Base-by-base conservation (phyloP, 2,329 filamentous ascomycete species). In the Clarireedia homoeocarpa region DNA sequence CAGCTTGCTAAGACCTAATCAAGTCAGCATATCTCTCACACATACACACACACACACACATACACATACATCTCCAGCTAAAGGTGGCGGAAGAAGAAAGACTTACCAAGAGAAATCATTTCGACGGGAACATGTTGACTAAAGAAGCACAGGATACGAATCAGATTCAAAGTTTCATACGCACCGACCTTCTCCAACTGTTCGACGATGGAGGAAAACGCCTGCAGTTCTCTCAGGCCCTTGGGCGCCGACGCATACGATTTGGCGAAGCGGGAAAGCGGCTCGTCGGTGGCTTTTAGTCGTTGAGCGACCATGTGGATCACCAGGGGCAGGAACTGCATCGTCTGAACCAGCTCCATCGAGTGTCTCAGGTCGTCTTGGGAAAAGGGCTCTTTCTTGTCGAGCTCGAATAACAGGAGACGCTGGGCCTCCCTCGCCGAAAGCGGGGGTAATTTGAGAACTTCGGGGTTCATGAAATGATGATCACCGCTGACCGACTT, bases 251-350 rank as follows among this genome's bases (percentile, higher is more conserved):
- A 78, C 40, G 76, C 72, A 57, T 81, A 84, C 1, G 77, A 77
- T 58, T 75, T 74, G n/a, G 83, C 71, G 58, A 84, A 87, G 60
- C 75, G 81, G 1, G 80, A 77, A 3, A 88, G 72, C 0, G 83
- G 81, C 60, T 85, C 84, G 17, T 76, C 73, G 0, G 81, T 83
- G 2, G 79, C 77, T 55, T 79, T 83, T 14, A 88, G 71, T 36
- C 83, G 77, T 59, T 82, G 78, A 1, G 82, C 82, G 2, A 84
- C 80, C 0, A 84, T 80, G 62, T 87, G 83, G 20, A 89, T 84
- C 60, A 85, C 85, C 6, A 88, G 72, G 0, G 85, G 85, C 14
- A 88, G 71, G 54, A 81, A 78, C 23, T 82, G 82, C 71, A 87
- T 83, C 47, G 84, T 70, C 45, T 79, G 75, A 1, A 87, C 84